Conservation (phyloP, 2,329 filamentous ascomycete species). For the Alternaria incomplexa region DNA sequence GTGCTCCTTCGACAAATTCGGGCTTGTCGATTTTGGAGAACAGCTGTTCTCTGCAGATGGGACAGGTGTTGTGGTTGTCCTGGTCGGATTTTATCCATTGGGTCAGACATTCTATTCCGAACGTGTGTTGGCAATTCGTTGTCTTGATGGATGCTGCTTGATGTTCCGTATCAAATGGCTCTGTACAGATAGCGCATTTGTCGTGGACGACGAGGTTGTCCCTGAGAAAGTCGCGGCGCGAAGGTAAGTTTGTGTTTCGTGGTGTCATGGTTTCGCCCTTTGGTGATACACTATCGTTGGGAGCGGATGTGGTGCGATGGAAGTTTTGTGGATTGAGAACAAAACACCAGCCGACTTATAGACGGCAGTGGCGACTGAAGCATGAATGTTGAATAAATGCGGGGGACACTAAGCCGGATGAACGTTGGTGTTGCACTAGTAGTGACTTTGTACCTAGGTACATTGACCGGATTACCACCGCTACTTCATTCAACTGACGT, state of each 20-base stretch:
- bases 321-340: background rate
- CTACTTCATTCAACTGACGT: background rate
- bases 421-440: background rate
- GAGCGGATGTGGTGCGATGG: background rate
- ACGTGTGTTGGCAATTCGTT: background rate
- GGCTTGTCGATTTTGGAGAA: background rate
- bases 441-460: background rate
- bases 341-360: background rate
- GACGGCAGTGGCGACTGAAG: background rate
- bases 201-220: background rate
- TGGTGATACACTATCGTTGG: background rate
- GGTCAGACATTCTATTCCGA: background rate
- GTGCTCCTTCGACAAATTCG: background rate
- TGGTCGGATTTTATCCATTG: background rate
- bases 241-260: background rate
- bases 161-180: background rate
- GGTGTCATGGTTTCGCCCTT: background rate
- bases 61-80: background rate
- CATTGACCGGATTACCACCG: background rate
- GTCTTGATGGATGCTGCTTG: background rate
- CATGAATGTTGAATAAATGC: background rate
- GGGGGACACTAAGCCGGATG: background rate
- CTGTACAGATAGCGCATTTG: background rate
- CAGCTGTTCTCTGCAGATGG: background rate
- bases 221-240: background rate